Evolutionary conservation across 1,139 yeast genomes (phyloP).

Genomic region (Taphrina flavorubra): DNA sequence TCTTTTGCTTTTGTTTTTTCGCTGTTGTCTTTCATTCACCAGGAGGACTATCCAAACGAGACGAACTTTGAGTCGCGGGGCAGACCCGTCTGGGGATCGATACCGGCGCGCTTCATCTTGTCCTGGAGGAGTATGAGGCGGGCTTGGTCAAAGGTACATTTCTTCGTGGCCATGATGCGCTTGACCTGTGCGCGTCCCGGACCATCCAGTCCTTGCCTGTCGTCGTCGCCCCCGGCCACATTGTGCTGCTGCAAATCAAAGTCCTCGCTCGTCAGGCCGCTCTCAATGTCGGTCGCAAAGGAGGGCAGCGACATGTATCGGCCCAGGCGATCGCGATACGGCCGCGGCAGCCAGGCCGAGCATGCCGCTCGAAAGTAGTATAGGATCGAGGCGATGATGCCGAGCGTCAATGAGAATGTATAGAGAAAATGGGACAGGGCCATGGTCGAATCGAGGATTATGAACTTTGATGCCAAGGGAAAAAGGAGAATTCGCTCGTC

Average conservation of each 20-base stretch:
- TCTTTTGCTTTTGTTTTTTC: no score
- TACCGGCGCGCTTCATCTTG: constrained; percentile 32
- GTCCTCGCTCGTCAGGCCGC: constrained; percentile 67
- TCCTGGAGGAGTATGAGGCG: constrained; percentile 53
- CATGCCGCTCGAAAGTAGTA: constrained; percentile 26
- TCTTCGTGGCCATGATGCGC: constrained; percentile 60
- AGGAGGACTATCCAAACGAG: constrained; percentile 47
- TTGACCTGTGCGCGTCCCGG: constrained; percentile 61
- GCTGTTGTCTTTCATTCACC: no score
- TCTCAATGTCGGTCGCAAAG: constrained; percentile 65
- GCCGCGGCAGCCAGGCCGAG: constrained; percentile 18
- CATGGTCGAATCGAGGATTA: not conserved
- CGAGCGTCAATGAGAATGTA: constrained; percentile 12
- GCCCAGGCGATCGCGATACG: constrained; percentile 19
- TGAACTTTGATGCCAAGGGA: no score
- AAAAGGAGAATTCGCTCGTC: no score
- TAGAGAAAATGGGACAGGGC: constrained; percentile 37
- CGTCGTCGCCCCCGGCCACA: constrained; percentile 56
- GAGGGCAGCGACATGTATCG: constrained; percentile 48
- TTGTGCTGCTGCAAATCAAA: constrained; percentile 63
- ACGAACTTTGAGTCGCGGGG: constrained; percentile 41
- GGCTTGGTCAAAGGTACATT: constrained; percentile 71
- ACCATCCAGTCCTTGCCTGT: constrained; percentile 66
- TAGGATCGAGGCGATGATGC: constrained; percentile 17
- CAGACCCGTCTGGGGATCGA: constrained; percentile 43